These are phyloP conservation scores for Colletotrichum neosansevieriae DNA, from an alignment of 2,329 filamentous ascomycete species.

Conservation along the genomic window DNA sequence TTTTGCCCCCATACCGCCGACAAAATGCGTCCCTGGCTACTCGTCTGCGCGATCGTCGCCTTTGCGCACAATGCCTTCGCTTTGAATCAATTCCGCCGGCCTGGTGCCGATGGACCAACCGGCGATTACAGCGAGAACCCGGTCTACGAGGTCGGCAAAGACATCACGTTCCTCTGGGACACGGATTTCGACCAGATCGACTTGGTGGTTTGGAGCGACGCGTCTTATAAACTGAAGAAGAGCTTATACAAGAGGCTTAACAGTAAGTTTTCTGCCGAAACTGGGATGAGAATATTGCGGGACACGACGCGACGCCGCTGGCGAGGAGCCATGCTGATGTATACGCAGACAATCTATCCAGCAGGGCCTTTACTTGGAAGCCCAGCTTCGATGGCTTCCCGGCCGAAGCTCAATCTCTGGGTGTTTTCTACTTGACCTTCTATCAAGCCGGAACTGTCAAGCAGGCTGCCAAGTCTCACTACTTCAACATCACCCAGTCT, in stretches of 20 bases:
- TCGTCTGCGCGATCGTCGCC: neutral
- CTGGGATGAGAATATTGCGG: neutral
- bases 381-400: constrained; percentile 13
- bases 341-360: neutral
- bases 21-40: neutral
- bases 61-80: neutral
- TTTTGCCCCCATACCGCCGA: neutral
- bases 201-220: constrained; percentile 13
- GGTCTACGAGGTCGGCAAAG: constrained; percentile 16
- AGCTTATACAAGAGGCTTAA: neutral
- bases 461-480: constrained; percentile 18
- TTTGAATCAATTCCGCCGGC: constrained; percentile 7
- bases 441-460: neutral
- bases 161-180: constrained; percentile 10
- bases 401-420: neutral
- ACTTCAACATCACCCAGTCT: constrained; percentile 14
- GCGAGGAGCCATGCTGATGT: neutral
- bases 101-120: neutral
- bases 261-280: neutral
- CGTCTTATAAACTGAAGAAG: constrained; percentile 15
- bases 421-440: constrained; percentile 15
- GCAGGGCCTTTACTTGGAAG: constrained; percentile 2
- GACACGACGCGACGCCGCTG: too few species aligned
- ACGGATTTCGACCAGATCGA: constrained; percentile 11
- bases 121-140: constrained; percentile 14